phyloP scores from a whole-genome alignment of 2,329 filamentous ascomycete genomes.

The Botryotinia globosa region DNA sequence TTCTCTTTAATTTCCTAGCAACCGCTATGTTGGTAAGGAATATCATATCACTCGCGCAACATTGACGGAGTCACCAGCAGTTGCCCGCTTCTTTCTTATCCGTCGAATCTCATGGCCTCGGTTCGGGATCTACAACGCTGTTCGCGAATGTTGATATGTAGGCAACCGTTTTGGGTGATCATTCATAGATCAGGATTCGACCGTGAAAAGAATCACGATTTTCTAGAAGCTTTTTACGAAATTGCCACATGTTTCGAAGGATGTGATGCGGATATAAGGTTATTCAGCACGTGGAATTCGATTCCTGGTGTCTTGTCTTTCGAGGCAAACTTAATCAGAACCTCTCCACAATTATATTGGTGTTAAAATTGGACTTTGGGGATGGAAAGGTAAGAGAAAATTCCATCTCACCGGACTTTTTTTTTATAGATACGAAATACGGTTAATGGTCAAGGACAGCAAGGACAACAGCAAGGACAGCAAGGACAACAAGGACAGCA shows the following conservation, averaged over 20 bases:
- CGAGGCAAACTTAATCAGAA: not conserved
- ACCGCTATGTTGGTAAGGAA: conserved; percentile 1
- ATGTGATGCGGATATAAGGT: not conserved
- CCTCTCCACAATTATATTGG: not conserved
- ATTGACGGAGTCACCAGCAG: not conserved
- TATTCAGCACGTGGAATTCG: not conserved
- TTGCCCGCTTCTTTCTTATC: not conserved
- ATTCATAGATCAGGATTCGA: conserved; percentile 2
- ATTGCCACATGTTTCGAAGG: not conserved
- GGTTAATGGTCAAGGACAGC: not conserved
- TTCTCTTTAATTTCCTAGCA: not conserved
- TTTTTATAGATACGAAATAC: not conserved
- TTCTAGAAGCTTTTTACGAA: conserved; percentile 1
- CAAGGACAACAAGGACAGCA: not conserved
- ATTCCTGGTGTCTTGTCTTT: not conserved
- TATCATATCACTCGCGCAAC: conserved; percentile 3
- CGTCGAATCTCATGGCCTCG: not conserved
- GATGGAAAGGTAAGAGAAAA: not conserved
- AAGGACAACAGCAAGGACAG: not conserved
- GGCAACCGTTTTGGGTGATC: not conserved
- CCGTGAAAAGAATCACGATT: not conserved
- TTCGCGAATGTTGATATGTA: not conserved
- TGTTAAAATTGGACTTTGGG: not conserved
- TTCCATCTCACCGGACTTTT: not conserved
- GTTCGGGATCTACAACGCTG: not conserved